These are phyloP conservation scores for Neonothopanus nambi DNA, from an alignment of 1,284 basidiomycete genomes.

Conservation along the genomic window DNA sequence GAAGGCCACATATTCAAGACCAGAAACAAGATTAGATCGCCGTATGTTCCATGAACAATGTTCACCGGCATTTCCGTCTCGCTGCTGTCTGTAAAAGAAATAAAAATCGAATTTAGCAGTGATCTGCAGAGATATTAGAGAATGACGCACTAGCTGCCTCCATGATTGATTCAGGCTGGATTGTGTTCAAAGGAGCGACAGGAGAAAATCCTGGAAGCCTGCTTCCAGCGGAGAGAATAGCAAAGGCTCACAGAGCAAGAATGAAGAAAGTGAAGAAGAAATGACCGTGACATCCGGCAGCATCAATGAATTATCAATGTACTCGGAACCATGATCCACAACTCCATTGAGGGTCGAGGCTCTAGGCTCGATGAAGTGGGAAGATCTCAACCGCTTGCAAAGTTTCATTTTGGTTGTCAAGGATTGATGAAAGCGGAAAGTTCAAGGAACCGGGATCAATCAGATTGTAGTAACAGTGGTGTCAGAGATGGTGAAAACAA, in stretches of 20 bases:
- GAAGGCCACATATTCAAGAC: conserved; percentile 51
- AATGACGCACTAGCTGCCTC: conserved; percentile 5
- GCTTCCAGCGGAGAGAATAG: conserved; percentile 12
- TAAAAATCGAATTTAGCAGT: not conserved
- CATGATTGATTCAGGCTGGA: no score
- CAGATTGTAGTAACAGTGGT: no score
- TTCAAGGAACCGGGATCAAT: no score
- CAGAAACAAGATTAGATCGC: conserved; percentile 41
- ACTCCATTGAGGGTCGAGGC: no score
- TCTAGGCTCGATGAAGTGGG: no score
- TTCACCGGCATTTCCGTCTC: conserved; percentile 28
- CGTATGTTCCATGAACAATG: conserved; percentile 42
- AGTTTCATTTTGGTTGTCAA: no score
- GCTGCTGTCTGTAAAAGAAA: conserved; percentile 4
- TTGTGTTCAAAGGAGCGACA: conserved; percentile 9
- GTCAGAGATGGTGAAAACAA: no score
- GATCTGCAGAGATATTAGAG: not conserved
- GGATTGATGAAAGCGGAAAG: no score
- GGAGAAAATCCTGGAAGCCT: conserved; percentile 9
- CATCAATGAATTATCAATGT: not conserved
- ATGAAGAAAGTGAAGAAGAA: conserved; percentile 7
- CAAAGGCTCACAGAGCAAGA: conserved; percentile 9
- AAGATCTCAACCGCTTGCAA: no score
- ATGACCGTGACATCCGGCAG: not conserved
- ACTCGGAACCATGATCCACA: not conserved